Evolutionary conservation across 805 yeast species (phyloP), one percentile per base, ranked within the genome.

Genomic region (Metschnikowia vanudenii): DNA sequence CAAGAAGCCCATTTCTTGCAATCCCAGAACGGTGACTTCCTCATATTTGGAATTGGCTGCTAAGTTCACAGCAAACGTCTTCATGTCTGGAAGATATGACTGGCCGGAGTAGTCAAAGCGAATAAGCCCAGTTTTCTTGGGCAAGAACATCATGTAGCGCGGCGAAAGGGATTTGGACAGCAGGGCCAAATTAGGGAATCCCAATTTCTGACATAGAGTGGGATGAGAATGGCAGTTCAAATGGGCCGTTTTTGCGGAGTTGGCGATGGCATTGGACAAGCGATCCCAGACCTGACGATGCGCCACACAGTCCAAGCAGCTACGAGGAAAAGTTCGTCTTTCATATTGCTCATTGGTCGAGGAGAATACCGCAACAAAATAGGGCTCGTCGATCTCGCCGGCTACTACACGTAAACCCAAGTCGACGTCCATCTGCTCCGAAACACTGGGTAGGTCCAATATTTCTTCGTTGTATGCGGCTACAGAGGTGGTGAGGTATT

Each of bases 361-460:
- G 2, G 91, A 90, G 80, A 85, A 85, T 49, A 86, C 81, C 13
- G 86, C 75, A 3, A 86, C 72, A 51, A 86, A 65, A 44, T 70
- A 63, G 2, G 92, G 87, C 22, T 66, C 64, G 19, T 18, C 40
- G 6, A 59, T 59, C 14, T 75, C 69, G 1, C 88, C 88, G 0
- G 77, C 76, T 9, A 84, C 65, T 4, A 82, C 54, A 12, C 71
- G 62, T 37, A 81, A 47, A 55, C 84, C 58, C 12, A 73, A 68
- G 42, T 69, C 71, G 1, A 74, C 67, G 26, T 67, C 61, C 18
- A 80, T 53, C 12, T 58, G 49, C 26, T 58, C 55, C 29, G 82
- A 77, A 19, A 69, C 56, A 41, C 78, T 71, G 16, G 73, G 70
- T 17, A 75, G 51, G 42, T 68, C 67, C 19, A 68, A 59, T 3